A percentile compares a stretch with the other conserved stretches of the same genome.
Evolutionary conservation across 495 filamentous ascomycete genomes (phyloP).

Genomic region (Penicillium mononematosum): DNA sequence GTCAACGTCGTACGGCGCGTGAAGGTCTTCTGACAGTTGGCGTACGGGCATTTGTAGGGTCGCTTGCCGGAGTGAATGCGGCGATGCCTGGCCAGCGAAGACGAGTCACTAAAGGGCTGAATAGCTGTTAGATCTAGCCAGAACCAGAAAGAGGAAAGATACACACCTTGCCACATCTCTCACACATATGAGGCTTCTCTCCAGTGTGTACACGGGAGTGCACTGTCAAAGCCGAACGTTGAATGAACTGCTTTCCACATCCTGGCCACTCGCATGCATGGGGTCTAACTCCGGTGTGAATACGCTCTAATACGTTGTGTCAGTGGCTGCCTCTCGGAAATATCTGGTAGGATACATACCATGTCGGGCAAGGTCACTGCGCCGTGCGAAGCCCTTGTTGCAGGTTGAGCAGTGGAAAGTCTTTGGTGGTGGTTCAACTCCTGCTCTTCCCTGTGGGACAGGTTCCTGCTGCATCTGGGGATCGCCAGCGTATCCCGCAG

Average conservation of each 20-base stretch:
- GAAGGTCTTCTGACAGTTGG: constrained; percentile 98
- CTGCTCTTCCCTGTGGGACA: constrained; percentile 43
- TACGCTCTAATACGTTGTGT: constrained; percentile 66
- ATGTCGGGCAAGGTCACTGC: constrained; percentile 93
- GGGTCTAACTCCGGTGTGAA: constrained; percentile 87
- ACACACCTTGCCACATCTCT: constrained; percentile 89
- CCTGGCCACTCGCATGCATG: constrained; percentile 89
- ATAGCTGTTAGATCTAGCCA: constrained; percentile 12
- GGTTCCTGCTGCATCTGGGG: constrained; percentile 36
- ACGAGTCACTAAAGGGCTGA: constrained; percentile 98
- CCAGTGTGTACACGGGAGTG: constrained; percentile 94
- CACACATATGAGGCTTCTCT: constrained; percentile 98
- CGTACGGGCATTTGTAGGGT: constrained; percentile 96
- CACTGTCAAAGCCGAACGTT: constrained; percentile 94
- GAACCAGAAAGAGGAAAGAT: background rate
- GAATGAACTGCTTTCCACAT: constrained; percentile 96
- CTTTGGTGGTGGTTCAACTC: constrained; percentile 61
- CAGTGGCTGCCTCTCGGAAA: constrained; percentile 23
- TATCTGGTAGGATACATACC: constrained; percentile 55
- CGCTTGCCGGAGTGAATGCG: constrained; percentile 94
- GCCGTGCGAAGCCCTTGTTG: constrained; percentile 86
- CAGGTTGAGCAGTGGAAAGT: constrained; percentile 91
- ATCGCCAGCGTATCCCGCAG: constrained; percentile 36
- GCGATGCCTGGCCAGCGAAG: constrained; percentile 88
- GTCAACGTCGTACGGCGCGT: constrained; percentile 93